Evolutionary conservation across 2,329 filamentous ascomycete genomes (phyloP).

Genomic region (Trichoderma sp.): DNA sequence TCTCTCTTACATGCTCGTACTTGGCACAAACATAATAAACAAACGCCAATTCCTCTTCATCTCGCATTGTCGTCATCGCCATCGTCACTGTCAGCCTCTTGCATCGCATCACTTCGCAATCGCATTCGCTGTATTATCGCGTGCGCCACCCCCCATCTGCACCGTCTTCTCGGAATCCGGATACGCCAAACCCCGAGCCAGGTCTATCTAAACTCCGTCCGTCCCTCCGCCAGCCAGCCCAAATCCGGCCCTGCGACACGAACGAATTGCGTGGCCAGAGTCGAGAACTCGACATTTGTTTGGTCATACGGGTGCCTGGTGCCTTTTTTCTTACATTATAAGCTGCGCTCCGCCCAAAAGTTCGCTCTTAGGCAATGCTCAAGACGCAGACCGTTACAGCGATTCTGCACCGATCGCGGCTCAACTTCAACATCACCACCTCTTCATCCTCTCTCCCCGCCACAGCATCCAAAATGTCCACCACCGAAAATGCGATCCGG

Average conservation of each 20-base stretch:
- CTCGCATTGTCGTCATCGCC: neutral
- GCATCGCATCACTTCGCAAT: neutral
- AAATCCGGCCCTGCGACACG: constrained; percentile 18
- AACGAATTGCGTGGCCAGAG: constrained; percentile 8
- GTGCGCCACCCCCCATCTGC: neutral
- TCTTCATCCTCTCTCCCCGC: constrained; percentile 9
- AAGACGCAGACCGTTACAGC: constrained; percentile 40
- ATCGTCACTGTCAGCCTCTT: neutral
- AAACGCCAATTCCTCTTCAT: neutral
- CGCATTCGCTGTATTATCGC: neutral
- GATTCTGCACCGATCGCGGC: constrained; percentile 42
- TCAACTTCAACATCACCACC: constrained; percentile 31
- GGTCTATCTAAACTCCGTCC: constrained; percentile 4
- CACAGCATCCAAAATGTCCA: constrained; percentile 33
- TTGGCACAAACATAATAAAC: neutral
- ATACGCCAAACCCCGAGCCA: constrained; percentile 11
- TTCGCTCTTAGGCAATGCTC: constrained; percentile 41
- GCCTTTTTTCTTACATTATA: neutral
- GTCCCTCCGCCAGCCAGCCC: constrained; percentile 12
- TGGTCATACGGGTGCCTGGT: constrained; percentile 17
- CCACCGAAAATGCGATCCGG: constrained; percentile 31
- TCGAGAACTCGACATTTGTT: neutral
- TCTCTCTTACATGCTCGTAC: neutral
- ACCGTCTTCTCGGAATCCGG: constrained; percentile 9
- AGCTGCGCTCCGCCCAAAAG: neutral